Percentiles rank a stretch among this genome's conserved stretches.
Conservation (phyloP, 768 basidiomycete species). For the Kwoniella newhampshirensis region DNA sequence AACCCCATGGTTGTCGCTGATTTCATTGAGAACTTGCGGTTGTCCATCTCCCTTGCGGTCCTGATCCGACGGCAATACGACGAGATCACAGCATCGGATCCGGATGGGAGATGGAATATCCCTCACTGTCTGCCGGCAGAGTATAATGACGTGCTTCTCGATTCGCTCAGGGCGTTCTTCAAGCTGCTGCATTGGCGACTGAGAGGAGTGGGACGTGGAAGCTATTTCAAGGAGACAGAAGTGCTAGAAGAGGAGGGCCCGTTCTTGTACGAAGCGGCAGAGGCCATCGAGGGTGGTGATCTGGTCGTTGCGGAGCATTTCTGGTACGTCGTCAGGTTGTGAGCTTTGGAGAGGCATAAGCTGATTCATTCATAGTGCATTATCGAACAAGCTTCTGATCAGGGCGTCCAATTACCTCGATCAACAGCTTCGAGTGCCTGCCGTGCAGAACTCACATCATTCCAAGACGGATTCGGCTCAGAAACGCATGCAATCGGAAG, state of each 20-base stretch:
- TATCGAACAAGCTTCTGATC: slow-evolving; percentile 89
- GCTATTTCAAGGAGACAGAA: slow-evolving; percentile 97
- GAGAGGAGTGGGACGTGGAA: slow-evolving; percentile 84
- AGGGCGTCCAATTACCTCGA: slow-evolving; percentile 93
- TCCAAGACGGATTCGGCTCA: slow-evolving; percentile 1
- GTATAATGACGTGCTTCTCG: slow-evolving; percentile 84
- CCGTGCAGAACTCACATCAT: not conserved
- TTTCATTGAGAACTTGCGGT: slow-evolving; percentile 86
- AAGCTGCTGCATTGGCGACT: slow-evolving; percentile 92
- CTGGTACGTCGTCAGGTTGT: slow-evolving; percentile 62
- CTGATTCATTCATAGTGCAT: slow-evolving; percentile 60
- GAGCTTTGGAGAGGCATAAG: not conserved
- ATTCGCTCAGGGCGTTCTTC: slow-evolving; percentile 86
- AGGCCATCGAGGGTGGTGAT: slow-evolving; percentile 83
- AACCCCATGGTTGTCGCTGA: slow-evolving; percentile 89
- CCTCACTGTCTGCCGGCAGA: slow-evolving; percentile 84
- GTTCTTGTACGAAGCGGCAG: slow-evolving; percentile 86
- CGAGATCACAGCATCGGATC: slow-evolving; percentile 83
- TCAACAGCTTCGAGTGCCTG: slow-evolving; percentile 70
- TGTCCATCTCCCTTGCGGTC: slow-evolving; percentile 86
- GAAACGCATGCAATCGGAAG: slow-evolving; percentile 68
- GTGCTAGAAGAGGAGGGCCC: slow-evolving; percentile 96
- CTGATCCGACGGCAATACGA: slow-evolving; percentile 94
- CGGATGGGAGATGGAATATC: slow-evolving; percentile 80
- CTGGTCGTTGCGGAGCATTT: slow-evolving; percentile 90